A percentile compares a stretch with the other conserved stretches of the same genome.
Evolutionary conservation across 176 grass and related monocot genomes (phyloP).

Genomic region (Raddia guianensis): DNA sequence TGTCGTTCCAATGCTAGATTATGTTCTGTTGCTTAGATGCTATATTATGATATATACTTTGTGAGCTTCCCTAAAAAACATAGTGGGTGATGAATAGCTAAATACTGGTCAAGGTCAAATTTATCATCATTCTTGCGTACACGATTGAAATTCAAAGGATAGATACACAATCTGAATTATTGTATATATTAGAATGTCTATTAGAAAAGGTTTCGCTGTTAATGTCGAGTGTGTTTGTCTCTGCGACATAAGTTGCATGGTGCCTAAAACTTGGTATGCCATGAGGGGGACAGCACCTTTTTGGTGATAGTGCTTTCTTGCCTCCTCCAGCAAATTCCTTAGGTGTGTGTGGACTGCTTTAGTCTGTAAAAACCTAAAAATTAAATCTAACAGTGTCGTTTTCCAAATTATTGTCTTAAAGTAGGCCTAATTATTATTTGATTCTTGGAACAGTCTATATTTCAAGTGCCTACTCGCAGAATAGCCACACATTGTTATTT

Average conservation of each 20-base stretch:
- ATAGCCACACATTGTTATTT: neutral
- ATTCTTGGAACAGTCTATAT: neutral
- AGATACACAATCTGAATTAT: neutral
- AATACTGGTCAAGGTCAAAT: neutral
- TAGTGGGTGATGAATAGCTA: neutral
- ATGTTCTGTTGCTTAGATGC: conserved; percentile 6
- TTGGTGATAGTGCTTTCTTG: neutral
- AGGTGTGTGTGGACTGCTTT: neutral
- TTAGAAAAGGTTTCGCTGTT: neutral
- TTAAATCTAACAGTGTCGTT: neutral
- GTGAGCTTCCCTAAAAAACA: neutral
- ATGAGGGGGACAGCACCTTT: neutral
- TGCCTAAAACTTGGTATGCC: neutral
- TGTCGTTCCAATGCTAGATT: neutral
- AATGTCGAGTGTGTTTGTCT: neutral
- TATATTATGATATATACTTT: neutral
- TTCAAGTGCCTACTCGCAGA: neutral
- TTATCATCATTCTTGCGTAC: neutral
- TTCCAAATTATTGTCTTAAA: neutral
- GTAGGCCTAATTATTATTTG: neutral
- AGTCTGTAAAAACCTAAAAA: neutral
- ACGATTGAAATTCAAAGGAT: neutral
- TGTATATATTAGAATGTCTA: neutral
- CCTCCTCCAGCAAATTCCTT: neutral
- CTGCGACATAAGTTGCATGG: neutral